These are phyloP conservation scores for Pichia heedii DNA, from an alignment of 805 yeast species.

Conservation along the genomic window DNA sequence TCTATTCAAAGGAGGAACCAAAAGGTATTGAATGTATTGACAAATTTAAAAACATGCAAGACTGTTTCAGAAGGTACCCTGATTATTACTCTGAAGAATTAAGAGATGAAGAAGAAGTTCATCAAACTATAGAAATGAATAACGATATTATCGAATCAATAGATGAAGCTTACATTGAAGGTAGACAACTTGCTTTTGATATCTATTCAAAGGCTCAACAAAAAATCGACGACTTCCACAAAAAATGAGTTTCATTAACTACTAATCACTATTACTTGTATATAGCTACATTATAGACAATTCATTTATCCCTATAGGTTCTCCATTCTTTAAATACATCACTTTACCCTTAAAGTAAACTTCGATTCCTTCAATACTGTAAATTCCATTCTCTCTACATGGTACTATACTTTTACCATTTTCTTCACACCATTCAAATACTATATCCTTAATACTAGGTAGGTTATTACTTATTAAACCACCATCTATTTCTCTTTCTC, in stretches of 20 bases:
- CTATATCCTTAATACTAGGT: constrained; percentile 55
- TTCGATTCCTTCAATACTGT: constrained; percentile 14
- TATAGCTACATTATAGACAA: background rate
- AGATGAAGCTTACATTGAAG: constrained; percentile 15
- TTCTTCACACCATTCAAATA: constrained; percentile 48
- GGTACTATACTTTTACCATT: constrained; percentile 38
- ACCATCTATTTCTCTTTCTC: too few species aligned
- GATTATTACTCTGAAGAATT: constrained; percentile 91
- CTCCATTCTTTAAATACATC: background rate
- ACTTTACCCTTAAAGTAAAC: constrained; percentile 4
- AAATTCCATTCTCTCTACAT: constrained; percentile 20
- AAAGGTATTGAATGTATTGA: constrained; percentile 94
- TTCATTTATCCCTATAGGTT: background rate
- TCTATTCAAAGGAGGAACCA: constrained; percentile 89
- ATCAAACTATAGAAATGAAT: constrained; percentile 8
- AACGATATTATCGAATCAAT: constrained; percentile 15
- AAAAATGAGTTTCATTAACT: constrained; percentile 16
- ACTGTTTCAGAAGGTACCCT: constrained; percentile 86
- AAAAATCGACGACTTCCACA: constrained; percentile 14
- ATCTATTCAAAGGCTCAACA: constrained; percentile 12
- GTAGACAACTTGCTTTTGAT: constrained; percentile 10
- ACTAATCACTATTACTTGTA: background rate
- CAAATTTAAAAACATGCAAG: constrained; percentile 85
- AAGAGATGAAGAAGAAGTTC: constrained; percentile 52
- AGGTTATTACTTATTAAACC: too few species aligned